A percentile compares a stretch with the other conserved stretches of the same genome.
Conservation (phyloP, 257 asterid species). For the Solanum gandarillasii region DNA sequence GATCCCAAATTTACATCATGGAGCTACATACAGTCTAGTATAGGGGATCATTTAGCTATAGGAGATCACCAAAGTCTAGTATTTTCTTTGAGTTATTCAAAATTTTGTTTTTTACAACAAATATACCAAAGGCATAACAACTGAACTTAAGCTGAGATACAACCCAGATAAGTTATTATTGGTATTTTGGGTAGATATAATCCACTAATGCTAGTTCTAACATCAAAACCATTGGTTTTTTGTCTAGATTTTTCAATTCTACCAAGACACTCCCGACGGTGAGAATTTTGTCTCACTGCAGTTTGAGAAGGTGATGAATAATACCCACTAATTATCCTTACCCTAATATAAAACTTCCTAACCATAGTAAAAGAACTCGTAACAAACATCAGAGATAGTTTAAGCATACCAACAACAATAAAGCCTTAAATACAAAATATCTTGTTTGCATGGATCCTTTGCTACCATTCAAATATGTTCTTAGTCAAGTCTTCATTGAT, state of each 20-base stretch:
- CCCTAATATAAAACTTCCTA: neutral
- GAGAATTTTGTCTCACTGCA: neutral
- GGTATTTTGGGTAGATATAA: neutral
- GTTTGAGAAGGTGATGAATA: neutral
- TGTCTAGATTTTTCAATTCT: neutral
- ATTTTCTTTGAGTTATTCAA: neutral
- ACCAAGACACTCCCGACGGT: neutral
- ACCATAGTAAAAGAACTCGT: neutral
- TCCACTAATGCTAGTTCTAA: neutral
- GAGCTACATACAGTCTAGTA: too few species aligned
- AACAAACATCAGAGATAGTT: neutral
- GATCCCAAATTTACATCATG: too few species aligned
- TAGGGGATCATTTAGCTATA: neutral
- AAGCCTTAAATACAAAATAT: neutral
- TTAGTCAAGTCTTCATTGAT: neutral
- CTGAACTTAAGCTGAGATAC: neutral
- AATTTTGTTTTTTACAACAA: neutral
- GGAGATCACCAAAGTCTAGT: neutral
- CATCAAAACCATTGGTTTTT: neutral
- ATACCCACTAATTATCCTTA: neutral
- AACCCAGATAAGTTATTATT: neutral
- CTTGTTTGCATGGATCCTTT: neutral
- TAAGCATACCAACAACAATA: neutral
- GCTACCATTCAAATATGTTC: neutral
- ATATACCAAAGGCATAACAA: neutral